Percentiles rank a stretch among this genome's conserved stretches.
Evolutionary conservation across 2,329 filamentous ascomycete genomes (phyloP).

Genomic region (Colletotrichum sp.): DNA sequence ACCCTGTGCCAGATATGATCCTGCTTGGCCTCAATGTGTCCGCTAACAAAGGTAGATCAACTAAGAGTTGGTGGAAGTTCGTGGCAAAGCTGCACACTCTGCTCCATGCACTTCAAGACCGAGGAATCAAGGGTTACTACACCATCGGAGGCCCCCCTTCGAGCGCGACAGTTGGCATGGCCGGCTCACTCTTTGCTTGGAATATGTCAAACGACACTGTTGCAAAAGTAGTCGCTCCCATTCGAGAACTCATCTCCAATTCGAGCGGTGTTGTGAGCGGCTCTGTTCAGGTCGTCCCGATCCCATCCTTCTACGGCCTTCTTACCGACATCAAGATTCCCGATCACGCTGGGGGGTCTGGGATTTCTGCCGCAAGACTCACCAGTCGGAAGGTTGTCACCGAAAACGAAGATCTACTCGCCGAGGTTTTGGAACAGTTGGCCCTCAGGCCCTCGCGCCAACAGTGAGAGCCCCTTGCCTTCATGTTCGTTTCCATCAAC

Average conservation of each 20-base stretch:
- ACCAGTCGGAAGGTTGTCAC: not conserved
- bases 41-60: not conserved
- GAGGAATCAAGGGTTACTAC: not conserved
- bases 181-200: not conserved
- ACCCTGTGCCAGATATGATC: conserved; percentile 33
- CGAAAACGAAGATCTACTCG: not conserved
- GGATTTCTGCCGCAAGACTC: not conserved
- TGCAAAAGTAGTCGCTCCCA: not conserved
- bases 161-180: not conserved
- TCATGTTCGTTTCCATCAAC: not conserved
- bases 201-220: not conserved
- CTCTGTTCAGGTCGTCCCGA: not conserved
- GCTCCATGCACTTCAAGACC: not conserved
- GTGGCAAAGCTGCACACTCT: not conserved
- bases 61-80: not conserved
- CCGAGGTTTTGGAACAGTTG: not conserved
- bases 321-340: not conserved
- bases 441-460: not conserved
- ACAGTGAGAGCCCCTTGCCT: not conserved
- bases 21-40: not conserved
- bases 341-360: not conserved
- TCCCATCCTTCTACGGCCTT: not conserved
- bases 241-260: not conserved
- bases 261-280: not conserved
- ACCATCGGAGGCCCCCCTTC: not conserved